Evolutionary conservation across 2,329 filamentous ascomycete genomes (phyloP), one percentile per base, ranked within the genome.

Genomic region (Neopestalotiopsis rosae): DNA sequence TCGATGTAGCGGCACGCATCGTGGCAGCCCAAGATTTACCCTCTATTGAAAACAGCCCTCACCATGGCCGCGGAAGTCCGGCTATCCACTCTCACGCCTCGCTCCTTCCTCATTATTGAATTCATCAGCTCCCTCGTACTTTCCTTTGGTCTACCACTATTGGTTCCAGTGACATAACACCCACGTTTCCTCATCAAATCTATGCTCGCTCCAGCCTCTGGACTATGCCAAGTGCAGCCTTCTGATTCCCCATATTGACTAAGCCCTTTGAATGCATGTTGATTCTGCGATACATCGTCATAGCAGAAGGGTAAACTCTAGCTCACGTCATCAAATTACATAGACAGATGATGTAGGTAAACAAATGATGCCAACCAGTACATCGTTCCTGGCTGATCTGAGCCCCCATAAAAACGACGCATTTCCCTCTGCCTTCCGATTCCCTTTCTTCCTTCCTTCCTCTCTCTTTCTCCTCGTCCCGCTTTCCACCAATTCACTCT

Each of bases 341-440:
- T 28, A 28, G 24, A 28, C 24, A 28, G 24, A 28, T 3, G 24
- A 28, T 28, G 24, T 28, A 28, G 24, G 24, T 28, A 28, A 28
- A 28, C 24, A 28, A 28, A 28, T 28, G 24, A 28, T 28, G 24
- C 24, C 24, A 28, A 28, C 24, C 24, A 28, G 24, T 28, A 28
- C 3, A 49, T 49, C 42, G 42, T 28, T 28, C 24, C 24, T 28
- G 42, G 42, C 42, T 49, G 42, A 49, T 49, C 42, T 49, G 42
- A 49, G 42, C 42, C 14, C 42, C n/a, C n/a, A 49, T 14, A n/a
- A 7, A 49, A 14, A 5, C 42, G 5, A 7, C 2, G 14, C 42
- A 1, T n/a, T 1, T n/a, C 14, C 42, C 42, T n/a, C 4, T 1
- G 1, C 4, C 42, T n/a, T n/a, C 14, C 13, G 0, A 14, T 17